phyloP scores from a whole-genome alignment of 345 rosid genomes.

The Cardamine chenopodiifolia region DNA sequence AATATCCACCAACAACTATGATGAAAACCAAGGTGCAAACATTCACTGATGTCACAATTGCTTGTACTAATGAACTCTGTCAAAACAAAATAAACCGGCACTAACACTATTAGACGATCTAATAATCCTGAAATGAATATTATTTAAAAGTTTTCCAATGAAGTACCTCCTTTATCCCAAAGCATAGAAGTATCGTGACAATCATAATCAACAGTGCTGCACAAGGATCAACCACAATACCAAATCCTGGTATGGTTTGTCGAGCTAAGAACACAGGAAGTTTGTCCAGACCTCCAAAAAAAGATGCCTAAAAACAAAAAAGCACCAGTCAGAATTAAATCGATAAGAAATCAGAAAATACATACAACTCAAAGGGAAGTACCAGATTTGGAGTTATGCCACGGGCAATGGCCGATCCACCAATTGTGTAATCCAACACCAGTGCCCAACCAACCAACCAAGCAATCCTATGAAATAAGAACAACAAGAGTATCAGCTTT shows the following conservation, averaged over 20 bases:
- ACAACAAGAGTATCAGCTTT: neutral
- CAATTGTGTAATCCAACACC: slow-evolving; percentile 88
- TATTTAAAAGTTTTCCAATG: neutral
- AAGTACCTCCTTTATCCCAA: slow-evolving; percentile 88
- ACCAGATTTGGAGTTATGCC: slow-evolving; percentile 89
- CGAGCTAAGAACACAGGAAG: slow-evolving; percentile 75
- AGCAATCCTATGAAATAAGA: slow-evolving; percentile 52
- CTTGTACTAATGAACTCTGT: slow-evolving; percentile 67
- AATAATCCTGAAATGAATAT: slow-evolving; percentile 9
- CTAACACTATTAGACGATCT: slow-evolving; percentile 3
- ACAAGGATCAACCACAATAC: slow-evolving; percentile 81
- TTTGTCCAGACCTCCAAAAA: slow-evolving; percentile 77
- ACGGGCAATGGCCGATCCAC: slow-evolving; percentile 95
- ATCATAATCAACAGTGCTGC: slow-evolving; percentile 71
- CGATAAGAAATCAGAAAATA: neutral
- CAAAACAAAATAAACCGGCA: neutral
- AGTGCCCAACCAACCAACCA: slow-evolving; percentile 98
- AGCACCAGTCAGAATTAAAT: slow-evolving; percentile 8
- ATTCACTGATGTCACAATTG: slow-evolving; percentile 61
- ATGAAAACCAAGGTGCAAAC: slow-evolving; percentile 64
- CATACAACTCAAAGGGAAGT: neutral
- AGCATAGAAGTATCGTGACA: slow-evolving; percentile 76
- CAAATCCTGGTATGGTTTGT: slow-evolving; percentile 71
- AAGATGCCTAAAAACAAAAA: slow-evolving; percentile 53
- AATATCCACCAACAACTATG: slow-evolving; percentile 53